Conservation (phyloP, 1,284 basidiomycete species). For the Ustilago nuda region DNA sequence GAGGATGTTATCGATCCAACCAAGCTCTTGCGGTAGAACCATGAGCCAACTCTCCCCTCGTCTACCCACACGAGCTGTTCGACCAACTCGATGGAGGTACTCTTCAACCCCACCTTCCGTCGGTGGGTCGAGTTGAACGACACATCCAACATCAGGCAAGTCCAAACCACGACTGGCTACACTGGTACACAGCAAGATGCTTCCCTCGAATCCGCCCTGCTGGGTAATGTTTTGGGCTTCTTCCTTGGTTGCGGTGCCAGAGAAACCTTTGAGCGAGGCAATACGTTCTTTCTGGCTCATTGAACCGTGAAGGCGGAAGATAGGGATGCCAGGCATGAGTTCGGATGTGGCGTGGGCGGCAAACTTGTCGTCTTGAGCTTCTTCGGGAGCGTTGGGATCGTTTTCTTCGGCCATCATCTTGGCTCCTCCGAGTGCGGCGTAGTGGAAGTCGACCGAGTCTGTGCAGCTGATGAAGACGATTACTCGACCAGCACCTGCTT, state of each 20-base stretch:
- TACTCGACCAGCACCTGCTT: conserved; percentile 72
- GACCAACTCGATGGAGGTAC: conserved; percentile 95
- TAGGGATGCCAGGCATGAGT: conserved; percentile 78
- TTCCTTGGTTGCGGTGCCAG: conserved; percentile 64
- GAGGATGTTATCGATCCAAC: conserved; percentile 87
- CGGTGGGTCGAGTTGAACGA: conserved; percentile 95
- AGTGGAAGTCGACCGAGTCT: conserved; percentile 97
- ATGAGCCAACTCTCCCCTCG: conserved; percentile 92
- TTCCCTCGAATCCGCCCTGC: conserved; percentile 44
- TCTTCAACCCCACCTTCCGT: conserved; percentile 97
- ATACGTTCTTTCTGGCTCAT: conserved; percentile 85
- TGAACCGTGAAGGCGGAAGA: conserved; percentile 95
- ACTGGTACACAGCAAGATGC: conserved; percentile 92
- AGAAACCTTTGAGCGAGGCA: conserved; percentile 84
- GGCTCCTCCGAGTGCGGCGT: conserved; percentile 83
- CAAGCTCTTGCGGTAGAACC: conserved; percentile 84
- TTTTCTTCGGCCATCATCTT: conserved; percentile 74
- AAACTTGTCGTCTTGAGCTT: conserved; percentile 60
- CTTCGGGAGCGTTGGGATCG: conserved; percentile 34
- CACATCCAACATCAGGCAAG: conserved; percentile 90
- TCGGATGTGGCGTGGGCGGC: conserved; percentile 72
- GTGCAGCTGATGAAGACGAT: conserved; percentile 98
- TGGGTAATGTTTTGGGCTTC: conserved; percentile 7
- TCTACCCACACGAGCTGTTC: conserved; percentile 93
- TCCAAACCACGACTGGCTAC: conserved; percentile 98